Conservation (phyloP, 1,139 yeast species). For the Blastobotrys aristatus region DNA sequence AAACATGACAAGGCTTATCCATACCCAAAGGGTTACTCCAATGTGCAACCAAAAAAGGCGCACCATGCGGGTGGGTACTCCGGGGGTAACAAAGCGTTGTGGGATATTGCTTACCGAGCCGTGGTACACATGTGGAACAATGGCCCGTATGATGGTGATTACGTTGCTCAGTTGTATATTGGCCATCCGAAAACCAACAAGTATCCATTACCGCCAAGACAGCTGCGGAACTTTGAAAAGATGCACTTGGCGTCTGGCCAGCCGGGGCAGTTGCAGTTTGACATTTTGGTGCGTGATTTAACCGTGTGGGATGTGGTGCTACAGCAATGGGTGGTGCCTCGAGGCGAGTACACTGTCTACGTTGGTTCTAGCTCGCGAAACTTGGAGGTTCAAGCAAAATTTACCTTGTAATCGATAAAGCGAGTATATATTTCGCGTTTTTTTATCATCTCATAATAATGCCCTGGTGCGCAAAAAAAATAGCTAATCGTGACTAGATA, state of each 20-base stretch:
- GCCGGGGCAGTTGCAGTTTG: conserved; percentile 40
- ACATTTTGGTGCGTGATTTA: conserved; percentile 33
- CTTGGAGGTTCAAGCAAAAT: conserved; percentile 43
- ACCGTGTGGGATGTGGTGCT: conserved; percentile 50
- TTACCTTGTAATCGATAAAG: conserved; percentile 27
- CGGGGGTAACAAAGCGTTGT: conserved; percentile 48
- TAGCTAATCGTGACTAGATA: too few relatives aligned
- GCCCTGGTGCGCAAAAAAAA: too few relatives aligned
- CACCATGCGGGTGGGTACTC: conserved; percentile 54
- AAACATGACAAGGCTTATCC: conserved; percentile 38
- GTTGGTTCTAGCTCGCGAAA: conserved; percentile 52
- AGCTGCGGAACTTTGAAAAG: conserved; percentile 58
- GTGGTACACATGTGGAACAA: conserved; percentile 46
- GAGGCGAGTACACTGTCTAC: conserved; percentile 52
- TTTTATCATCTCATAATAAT: too few relatives aligned
- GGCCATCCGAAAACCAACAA: conserved; percentile 46
- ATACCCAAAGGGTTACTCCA: conserved; percentile 50
- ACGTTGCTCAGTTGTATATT: conserved; percentile 47
- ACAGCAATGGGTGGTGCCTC: conserved; percentile 58
- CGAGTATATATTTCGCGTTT: not conserved
- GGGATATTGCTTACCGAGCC: conserved; percentile 45
- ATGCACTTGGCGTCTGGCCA: conserved; percentile 46
- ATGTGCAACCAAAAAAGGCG: conserved; percentile 37
- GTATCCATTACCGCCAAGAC: conserved; percentile 44
- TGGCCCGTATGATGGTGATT: conserved; percentile 49